phyloP scores from a whole-genome alignment of 192 early-diverging fungal species.

The Coemansia reversa region DNA sequence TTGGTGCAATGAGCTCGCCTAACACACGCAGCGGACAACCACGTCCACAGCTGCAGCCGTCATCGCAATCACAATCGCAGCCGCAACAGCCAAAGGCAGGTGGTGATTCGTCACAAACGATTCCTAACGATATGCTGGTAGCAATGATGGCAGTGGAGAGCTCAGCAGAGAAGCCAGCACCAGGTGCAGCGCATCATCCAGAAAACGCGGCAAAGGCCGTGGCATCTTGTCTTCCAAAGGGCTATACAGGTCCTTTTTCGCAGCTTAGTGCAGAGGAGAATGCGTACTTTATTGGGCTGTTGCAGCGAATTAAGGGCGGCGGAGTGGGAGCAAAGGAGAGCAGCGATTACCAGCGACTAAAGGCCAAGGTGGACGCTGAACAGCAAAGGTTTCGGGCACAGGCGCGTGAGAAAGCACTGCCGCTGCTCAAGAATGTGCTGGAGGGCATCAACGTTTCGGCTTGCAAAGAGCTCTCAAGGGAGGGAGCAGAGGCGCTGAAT shows the following conservation, averaged over 20 bases:
- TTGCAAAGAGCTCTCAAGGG: background rate
- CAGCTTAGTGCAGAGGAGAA: slow-evolving; percentile 35
- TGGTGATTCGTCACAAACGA: background rate
- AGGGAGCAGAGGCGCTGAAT: slow-evolving; percentile 7
- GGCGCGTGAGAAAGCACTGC: slow-evolving; percentile 22
- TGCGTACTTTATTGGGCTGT: slow-evolving; percentile 16
- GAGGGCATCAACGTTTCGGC: background rate
- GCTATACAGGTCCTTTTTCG: slow-evolving; percentile 42
- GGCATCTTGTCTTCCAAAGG: slow-evolving; percentile 18
- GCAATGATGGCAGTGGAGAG: slow-evolving; percentile 50
- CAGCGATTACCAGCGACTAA: slow-evolving; percentile 28
- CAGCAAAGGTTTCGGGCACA: slow-evolving; percentile 36
- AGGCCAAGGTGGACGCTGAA: slow-evolving; percentile 28
- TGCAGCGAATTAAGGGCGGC: slow-evolving; percentile 11
- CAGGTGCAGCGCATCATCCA: background rate
- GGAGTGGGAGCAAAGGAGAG: slow-evolving; percentile 13
- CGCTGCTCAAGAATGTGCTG: slow-evolving; percentile 9
- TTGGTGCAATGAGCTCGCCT: slow-evolving; percentile 44
- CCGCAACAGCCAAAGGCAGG: slow-evolving; percentile 5
- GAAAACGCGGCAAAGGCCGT: slow-evolving; percentile 8
- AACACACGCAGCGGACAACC: slow-evolving; percentile 4
- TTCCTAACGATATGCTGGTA: slow-evolving; percentile 41
- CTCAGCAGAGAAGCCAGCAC: background rate
- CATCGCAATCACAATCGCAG: background rate
- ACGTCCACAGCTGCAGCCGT: background rate